Evolutionary conservation across 345 rosid species (phyloP).

Genomic region (Excoecaria cochinchinensis): DNA sequence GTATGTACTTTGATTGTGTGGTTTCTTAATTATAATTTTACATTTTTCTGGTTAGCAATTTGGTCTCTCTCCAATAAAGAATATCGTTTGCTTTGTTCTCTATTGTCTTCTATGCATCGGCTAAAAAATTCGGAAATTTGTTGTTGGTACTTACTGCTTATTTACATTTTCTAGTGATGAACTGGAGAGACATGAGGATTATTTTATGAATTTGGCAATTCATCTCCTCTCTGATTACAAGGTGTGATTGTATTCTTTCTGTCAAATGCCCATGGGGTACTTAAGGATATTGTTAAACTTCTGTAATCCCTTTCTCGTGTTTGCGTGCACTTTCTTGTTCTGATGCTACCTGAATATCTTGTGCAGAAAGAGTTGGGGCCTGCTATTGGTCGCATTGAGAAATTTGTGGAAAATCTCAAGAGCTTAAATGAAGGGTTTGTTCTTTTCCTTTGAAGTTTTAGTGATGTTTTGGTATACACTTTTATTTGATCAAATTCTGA

Average conservation of each 20-base stretch:
- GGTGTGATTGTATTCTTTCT: slow-evolving; percentile 36
- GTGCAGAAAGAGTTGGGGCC: slow-evolving; percentile 81
- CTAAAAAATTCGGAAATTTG: background rate
- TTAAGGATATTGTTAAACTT: background rate
- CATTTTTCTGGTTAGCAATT: background rate
- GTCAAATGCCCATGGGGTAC: background rate
- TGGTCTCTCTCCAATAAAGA: background rate
- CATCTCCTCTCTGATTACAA: slow-evolving; percentile 68
- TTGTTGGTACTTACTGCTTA: slow-evolving; percentile 24
- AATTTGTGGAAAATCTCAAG: slow-evolving; percentile 87
- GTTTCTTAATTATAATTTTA: background rate
- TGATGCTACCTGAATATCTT: slow-evolving; percentile 15
- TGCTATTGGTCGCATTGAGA: slow-evolving; percentile 60
- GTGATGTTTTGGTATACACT: slow-evolving; percentile 4
- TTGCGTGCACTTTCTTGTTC: background rate
- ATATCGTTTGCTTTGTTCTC: slow-evolving; percentile 1
- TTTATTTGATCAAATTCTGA: slow-evolving; percentile 19
- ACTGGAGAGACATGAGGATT: slow-evolving; percentile 78
- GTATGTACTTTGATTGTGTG: slow-evolving; percentile 47
- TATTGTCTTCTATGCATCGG: background rate
- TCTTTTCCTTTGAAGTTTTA: slow-evolving; percentile 1
- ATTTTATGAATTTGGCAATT: slow-evolving; percentile 63
- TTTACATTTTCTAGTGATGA: slow-evolving; percentile 59
- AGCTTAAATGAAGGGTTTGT: slow-evolving; percentile 63
- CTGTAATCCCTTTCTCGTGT: background rate